phyloP scores from a whole-genome alignment of 2,329 filamentous ascomycete genomes.

The Penicillium sp. region DNA sequence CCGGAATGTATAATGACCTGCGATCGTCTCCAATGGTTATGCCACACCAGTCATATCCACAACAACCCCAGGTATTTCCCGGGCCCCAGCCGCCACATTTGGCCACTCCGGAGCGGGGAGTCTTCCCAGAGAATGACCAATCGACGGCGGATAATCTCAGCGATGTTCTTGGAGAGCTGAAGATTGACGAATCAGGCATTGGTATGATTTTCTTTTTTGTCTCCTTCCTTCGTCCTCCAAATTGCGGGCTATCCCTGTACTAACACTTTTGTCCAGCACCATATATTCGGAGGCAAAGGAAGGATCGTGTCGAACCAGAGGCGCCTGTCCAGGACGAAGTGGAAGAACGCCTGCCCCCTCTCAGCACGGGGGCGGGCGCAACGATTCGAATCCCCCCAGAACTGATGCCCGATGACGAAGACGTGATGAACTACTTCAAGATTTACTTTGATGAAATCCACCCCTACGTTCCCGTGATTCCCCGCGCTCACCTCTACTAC shows the following conservation, averaged over 20 bases:
- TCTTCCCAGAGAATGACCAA: constrained; percentile 62
- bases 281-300: constrained; percentile 72
- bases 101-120: constrained; percentile 44
- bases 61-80: constrained; percentile 32
- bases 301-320: constrained; percentile 53
- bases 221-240: neutral
- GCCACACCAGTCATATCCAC: constrained; percentile 33
- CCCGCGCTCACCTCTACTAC: constrained; percentile 78
- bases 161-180: constrained; percentile 81
- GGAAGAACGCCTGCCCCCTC: constrained; percentile 69
- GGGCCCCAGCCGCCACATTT: constrained; percentile 30
- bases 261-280: constrained; percentile 59
- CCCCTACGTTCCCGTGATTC: constrained; percentile 87
- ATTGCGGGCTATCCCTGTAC: neutral
- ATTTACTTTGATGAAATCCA: constrained; percentile 90
- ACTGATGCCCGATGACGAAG: constrained; percentile 87
- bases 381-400: constrained; percentile 88
- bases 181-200: constrained; percentile 82
- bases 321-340: constrained; percentile 67
- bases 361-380: constrained; percentile 67
- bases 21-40: constrained; percentile 36
- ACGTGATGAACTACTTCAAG: constrained; percentile 80
- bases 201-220: constrained; percentile 57
- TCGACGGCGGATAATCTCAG: constrained; percentile 72
- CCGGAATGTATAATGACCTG: constrained; percentile 34